These are phyloP conservation scores for Rhododendron griersonianum DNA, from an alignment of 148 eudicot species.

Conservation along the genomic window DNA sequence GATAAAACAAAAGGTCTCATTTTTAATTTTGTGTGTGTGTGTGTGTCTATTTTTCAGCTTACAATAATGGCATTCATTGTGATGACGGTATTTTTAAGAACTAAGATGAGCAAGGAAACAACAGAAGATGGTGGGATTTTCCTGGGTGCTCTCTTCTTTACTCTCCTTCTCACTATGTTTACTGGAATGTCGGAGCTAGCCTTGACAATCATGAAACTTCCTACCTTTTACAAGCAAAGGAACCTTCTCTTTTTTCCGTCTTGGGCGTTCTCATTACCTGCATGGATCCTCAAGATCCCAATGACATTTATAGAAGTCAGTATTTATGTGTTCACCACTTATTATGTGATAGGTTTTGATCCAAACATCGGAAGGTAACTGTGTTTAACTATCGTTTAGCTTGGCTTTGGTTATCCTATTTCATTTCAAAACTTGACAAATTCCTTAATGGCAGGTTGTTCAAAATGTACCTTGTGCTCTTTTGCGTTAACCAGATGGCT, in stretches of 20 bases:
- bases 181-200: slow-evolving; percentile 77
- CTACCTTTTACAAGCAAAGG: slow-evolving; percentile 78
- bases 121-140: slow-evolving; percentile 49
- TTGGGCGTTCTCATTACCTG: slow-evolving; percentile 76
- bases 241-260: slow-evolving; percentile 78
- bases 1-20: background rate
- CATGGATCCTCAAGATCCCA: slow-evolving; percentile 75
- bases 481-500: slow-evolving; percentile 17
- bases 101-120: slow-evolving; percentile 48
- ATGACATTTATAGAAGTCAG: slow-evolving; percentile 55
- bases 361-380: slow-evolving; percentile 40
- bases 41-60: slow-evolving; percentile 37
- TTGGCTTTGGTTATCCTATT: background rate
- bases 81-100: slow-evolving; percentile 57
- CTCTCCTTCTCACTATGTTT: slow-evolving; percentile 45
- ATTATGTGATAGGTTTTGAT: slow-evolving; percentile 73
- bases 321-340: slow-evolving; percentile 59
- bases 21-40: background rate
- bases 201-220: slow-evolving; percentile 63
- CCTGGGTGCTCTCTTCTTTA: slow-evolving; percentile 72
- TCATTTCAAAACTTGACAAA: background rate
- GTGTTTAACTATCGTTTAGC: background rate
- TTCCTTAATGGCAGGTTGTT: slow-evolving; percentile 20
- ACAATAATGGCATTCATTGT: slow-evolving; percentile 42
- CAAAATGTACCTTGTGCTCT: slow-evolving; percentile 18